phyloP scores from a whole-genome alignment of 192 early-diverging fungal species.

The Backusella westeae region DNA sequence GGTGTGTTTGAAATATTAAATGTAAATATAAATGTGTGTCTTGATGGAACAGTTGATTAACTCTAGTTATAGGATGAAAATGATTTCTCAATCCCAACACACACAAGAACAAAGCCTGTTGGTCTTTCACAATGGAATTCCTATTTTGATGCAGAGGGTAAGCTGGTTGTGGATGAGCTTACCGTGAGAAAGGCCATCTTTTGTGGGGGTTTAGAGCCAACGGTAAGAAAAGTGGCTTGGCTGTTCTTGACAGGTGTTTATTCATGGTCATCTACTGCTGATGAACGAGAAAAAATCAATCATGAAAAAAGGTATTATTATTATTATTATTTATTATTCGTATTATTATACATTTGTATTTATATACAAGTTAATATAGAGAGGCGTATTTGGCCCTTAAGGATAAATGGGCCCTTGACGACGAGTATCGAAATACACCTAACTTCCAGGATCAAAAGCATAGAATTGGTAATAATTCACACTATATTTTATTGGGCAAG shows the following conservation, averaged over 20 bases:
- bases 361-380: slow-evolving; percentile 22
- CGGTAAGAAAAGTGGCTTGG: slow-evolving; percentile 84
- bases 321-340: neutral
- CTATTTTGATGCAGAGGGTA: slow-evolving; percentile 61
- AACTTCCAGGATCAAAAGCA: slow-evolving; percentile 71
- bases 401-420: slow-evolving; percentile 61
- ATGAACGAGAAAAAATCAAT: slow-evolving; percentile 61
- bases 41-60: neutral
- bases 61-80: slow-evolving; percentile 36
- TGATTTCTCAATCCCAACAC: slow-evolving; percentile 43
- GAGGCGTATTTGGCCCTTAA: slow-evolving; percentile 66
- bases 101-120: slow-evolving; percentile 51
- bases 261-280: slow-evolving; percentile 78
- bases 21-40: slow-evolving; percentile 24
- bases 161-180: slow-evolving; percentile 45
- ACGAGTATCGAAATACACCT: slow-evolving; percentile 50
- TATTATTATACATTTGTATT: neutral
- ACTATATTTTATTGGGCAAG: neutral
- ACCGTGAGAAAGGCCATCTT: slow-evolving; percentile 62
- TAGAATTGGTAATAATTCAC: slow-evolving; percentile 46
- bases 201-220: slow-evolving; percentile 75
- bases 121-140: slow-evolving; percentile 67
- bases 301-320: slow-evolving; percentile 37
- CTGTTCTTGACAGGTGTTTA: slow-evolving; percentile 85
- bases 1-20: slow-evolving; percentile 44